Evolutionary conservation across 352 stramenopile genomes (phyloP).

Genomic region (Pythium folliculosum): DNA sequence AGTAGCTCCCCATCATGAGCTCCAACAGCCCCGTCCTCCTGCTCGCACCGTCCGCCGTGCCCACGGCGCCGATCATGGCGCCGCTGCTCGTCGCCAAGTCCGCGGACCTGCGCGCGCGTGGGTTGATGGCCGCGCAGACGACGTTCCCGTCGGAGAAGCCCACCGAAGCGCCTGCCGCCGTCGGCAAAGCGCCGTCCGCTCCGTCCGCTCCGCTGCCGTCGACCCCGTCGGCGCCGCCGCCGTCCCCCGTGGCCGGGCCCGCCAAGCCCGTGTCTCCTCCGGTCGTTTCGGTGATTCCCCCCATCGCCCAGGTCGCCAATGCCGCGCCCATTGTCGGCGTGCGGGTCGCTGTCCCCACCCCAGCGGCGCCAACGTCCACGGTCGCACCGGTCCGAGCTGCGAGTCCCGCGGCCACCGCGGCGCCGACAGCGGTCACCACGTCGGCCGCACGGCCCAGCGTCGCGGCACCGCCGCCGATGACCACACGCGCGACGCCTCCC

Average conservation of each 20-base stretch:
- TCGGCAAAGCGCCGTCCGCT: not conserved
- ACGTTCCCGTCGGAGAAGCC: constrained; percentile 14
- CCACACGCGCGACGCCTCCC: not conserved
- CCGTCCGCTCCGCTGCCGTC: no score
- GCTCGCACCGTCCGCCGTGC: constrained; percentile 22
- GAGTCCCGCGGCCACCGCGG: not conserved
- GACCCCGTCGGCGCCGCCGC: not conserved
- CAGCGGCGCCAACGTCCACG: not conserved
- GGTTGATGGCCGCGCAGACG: constrained; percentile 16
- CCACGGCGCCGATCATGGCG: constrained; percentile 24
- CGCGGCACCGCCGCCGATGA: not conserved
- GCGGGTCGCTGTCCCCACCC: not conserved
- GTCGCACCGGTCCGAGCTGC: not conserved
- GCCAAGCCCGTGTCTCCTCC: not conserved
- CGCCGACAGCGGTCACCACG: not conserved
- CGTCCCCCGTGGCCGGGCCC: not conserved
- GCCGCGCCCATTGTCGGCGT: constrained; percentile 13
- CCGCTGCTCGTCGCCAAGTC: constrained; percentile 19
- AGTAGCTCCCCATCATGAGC: constrained; percentile 27
- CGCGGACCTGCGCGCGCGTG: constrained; percentile 13
- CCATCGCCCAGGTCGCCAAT: constrained; percentile 15
- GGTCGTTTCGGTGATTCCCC: not conserved
- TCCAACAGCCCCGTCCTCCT: constrained; percentile 35
- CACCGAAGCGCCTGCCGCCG: constrained; percentile 7
- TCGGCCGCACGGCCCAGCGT: not conserved